Conservation (phyloP, 306 rosid species). For the Nissolia schottii region DNA sequence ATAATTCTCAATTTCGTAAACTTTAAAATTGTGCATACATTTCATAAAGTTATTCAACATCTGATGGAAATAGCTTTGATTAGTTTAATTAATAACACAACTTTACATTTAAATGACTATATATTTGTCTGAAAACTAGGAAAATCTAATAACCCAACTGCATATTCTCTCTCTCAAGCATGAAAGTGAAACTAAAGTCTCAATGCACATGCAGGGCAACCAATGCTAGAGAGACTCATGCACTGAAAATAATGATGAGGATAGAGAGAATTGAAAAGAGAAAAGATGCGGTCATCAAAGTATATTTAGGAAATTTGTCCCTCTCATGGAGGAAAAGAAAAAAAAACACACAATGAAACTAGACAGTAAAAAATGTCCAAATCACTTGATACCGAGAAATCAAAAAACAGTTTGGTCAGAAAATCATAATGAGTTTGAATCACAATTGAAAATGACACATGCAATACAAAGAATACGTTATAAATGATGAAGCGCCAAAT, state of each 20-base stretch:
- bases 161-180: constrained; percentile 21
- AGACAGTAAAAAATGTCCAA: constrained; percentile 27
- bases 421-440: constrained; percentile 24
- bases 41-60: neutral
- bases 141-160: constrained; percentile 12
- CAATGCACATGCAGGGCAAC: constrained; percentile 42
- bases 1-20: constrained; percentile 6
- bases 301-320: constrained; percentile 24
- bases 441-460: constrained; percentile 23
- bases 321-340: constrained; percentile 19
- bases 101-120: constrained; percentile 4
- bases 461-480: constrained; percentile 11
- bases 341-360: neutral
- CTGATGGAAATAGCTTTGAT: constrained; percentile 4
- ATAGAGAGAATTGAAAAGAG: constrained; percentile 39
- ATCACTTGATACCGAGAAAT: constrained; percentile 24
- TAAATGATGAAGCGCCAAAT: neutral
- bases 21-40: constrained; percentile 12
- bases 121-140: constrained; percentile 8
- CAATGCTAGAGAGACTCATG: constrained; percentile 37
- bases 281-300: constrained; percentile 36
- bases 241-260: constrained; percentile 36
- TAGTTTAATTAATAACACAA: constrained; percentile 4
- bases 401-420: constrained; percentile 22
- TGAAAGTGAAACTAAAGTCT: constrained; percentile 39